phyloP scores from a whole-genome alignment of 1,139 yeast species.

The Candida pseudoviswanathii region DNA sequence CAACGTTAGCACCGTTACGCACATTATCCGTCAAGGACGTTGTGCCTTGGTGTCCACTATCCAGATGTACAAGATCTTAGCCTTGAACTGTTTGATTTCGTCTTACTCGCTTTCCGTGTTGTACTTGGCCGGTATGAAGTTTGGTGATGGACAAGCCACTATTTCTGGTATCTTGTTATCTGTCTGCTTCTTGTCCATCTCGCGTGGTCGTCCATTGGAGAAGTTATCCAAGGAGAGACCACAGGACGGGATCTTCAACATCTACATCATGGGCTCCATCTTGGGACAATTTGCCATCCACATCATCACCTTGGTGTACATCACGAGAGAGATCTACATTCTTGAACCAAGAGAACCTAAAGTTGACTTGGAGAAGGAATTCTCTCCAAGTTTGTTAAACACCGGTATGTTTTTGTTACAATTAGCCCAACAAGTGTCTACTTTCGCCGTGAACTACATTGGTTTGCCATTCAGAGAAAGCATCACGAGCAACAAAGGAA shows the following conservation, averaged over 20 bases:
- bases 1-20: slow-evolving; percentile 89
- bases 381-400: slow-evolving; percentile 85
- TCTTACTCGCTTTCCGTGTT: slow-evolving; percentile 94
- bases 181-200: slow-evolving; percentile 92
- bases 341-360: slow-evolving; percentile 91
- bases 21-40: slow-evolving; percentile 97
- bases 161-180: slow-evolving; percentile 87
- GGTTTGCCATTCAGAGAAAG: slow-evolving; percentile 97
- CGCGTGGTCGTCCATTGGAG: slow-evolving; percentile 90
- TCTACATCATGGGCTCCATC: slow-evolving; percentile 95
- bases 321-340: slow-evolving; percentile 78
- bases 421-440: slow-evolving; percentile 94
- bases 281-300: slow-evolving; percentile 96
- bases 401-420: slow-evolving; percentile 95
- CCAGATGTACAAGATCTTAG: slow-evolving; percentile 97
- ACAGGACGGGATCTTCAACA: slow-evolving; percentile 94
- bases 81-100: slow-evolving; percentile 93
- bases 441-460: slow-evolving; percentile 96
- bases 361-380: slow-evolving; percentile 86
- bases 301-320: slow-evolving; percentile 76
- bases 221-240: slow-evolving; percentile 94
- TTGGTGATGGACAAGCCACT: slow-evolving; percentile 97
- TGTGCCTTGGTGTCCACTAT: slow-evolving; percentile 96
- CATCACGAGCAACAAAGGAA: slow-evolving; percentile 87
- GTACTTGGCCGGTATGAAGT: slow-evolving; percentile 95